A percentile compares a stretch with the other conserved stretches of the same genome.
Conservation (phyloP, 768 basidiomycete species). For the Trametes gibbosa region DNA sequence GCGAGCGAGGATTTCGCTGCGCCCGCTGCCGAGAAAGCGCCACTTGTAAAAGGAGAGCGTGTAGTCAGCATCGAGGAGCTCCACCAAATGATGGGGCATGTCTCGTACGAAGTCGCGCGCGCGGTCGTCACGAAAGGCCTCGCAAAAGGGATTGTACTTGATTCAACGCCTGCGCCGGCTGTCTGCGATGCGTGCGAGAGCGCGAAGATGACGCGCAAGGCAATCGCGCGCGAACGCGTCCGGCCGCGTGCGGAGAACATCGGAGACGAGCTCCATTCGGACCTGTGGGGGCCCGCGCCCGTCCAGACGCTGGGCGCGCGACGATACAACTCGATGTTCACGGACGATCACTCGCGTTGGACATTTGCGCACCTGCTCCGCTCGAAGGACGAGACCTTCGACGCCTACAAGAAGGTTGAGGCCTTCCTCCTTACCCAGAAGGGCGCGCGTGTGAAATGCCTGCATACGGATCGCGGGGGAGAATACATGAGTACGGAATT, state of each 20-base stretch:
- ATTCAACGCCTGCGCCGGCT: constrained; percentile 1
- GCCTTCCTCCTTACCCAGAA: constrained; percentile 36
- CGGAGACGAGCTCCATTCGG: constrained; percentile 38
- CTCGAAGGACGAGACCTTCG: constrained; percentile 35
- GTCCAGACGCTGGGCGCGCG: constrained; percentile 25
- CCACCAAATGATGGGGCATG: constrained; percentile 36
- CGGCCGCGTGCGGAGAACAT: constrained; percentile 30
- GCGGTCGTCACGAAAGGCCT: constrained; percentile 30
- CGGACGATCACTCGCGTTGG: constrained; percentile 27
- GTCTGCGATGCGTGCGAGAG: constrained; percentile 42
- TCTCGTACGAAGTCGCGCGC: constrained; percentile 25
- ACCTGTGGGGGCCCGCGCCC: constrained; percentile 47
- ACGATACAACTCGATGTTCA: constrained; percentile 28
- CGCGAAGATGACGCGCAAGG: constrained; percentile 38
- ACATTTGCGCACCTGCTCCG: constrained; percentile 31
- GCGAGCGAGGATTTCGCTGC: not conserved
- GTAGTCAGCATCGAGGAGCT: constrained; percentile 21
- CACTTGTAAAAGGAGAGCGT: constrained; percentile 6
- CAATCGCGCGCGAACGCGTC: constrained; percentile 26
- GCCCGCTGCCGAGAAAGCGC: not conserved
- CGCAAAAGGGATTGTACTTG: constrained; percentile 29
- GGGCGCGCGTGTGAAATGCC: constrained; percentile 27
- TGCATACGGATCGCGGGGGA: constrained; percentile 43
- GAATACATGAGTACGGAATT: constrained; percentile 31
- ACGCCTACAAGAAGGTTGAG: constrained; percentile 33